Conservation (phyloP, 2,329 filamentous ascomycete genomes). For the Fusarium liriodendri region DNA sequence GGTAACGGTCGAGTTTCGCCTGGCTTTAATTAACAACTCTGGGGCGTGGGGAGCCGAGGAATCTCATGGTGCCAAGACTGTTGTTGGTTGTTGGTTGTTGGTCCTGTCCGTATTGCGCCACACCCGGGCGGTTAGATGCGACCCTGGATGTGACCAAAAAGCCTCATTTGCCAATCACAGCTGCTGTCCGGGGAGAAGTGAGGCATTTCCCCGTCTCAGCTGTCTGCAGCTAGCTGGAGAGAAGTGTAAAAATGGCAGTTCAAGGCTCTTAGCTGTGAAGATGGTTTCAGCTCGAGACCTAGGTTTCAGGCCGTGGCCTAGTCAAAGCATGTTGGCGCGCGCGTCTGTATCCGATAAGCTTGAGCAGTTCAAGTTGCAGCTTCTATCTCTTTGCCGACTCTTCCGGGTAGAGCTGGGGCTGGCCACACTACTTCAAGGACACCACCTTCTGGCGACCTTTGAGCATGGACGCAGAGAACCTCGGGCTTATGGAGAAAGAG, state of each 20-base stretch:
- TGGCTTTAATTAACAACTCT: background rate
- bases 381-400: background rate
- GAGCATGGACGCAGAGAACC: background rate
- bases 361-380: background rate
- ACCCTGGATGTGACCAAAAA: background rate
- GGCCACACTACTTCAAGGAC: background rate
- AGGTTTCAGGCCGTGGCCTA: background rate
- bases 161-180: background rate
- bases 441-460: background rate
- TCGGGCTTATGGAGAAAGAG: background rate
- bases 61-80: background rate
- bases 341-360: background rate
- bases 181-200: background rate
- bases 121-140: background rate
- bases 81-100: slow-evolving; percentile 2
- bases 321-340: background rate
- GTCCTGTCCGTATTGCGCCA: background rate
- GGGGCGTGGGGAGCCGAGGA: background rate
- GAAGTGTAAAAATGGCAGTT: background rate
- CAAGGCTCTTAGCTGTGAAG: background rate
- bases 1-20: background rate
- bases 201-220: background rate
- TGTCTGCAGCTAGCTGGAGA: background rate
- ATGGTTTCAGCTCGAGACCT: background rate
- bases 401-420: background rate